These are phyloP conservation scores for Barnettozyma sp. DNA, from an alignment of 805 yeast species.

Conservation along the genomic window DNA sequence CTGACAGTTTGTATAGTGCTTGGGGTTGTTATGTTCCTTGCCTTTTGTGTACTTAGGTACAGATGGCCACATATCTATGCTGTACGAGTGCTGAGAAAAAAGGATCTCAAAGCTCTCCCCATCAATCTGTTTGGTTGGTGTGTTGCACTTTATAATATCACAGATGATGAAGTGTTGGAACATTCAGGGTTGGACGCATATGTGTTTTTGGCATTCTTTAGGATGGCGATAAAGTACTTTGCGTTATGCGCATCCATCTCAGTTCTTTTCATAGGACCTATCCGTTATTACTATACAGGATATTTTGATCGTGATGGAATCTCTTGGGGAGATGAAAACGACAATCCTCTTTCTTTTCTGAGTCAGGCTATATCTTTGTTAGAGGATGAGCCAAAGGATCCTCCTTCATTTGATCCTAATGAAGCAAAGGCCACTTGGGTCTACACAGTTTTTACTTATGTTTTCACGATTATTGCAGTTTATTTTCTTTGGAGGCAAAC, in stretches of 20 bases:
- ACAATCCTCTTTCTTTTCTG: not conserved
- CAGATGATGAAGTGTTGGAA: conserved; percentile 74
- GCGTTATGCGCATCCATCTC: conserved; percentile 64
- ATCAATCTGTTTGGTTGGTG: conserved; percentile 73
- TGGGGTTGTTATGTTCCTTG: conserved; percentile 60
- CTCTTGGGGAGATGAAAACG: conserved; percentile 18
- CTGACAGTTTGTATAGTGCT: conserved; percentile 59
- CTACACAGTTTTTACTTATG: conserved; percentile 80
- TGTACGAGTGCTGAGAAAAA: conserved; percentile 47
- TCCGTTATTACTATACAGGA: conserved; percentile 80
- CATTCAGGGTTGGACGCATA: conserved; percentile 92
- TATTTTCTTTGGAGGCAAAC: conserved; percentile 66
- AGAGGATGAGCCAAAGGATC: conserved; percentile 34
- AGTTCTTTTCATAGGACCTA: conserved; percentile 72
- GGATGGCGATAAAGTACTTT: conserved; percentile 73
- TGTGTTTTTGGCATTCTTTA: conserved; percentile 86
- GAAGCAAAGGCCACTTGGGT: conserved; percentile 63
- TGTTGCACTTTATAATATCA: conserved; percentile 53
- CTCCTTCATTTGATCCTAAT: conserved; percentile 31
- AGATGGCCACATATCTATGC: conserved; percentile 81
- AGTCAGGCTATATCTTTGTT: conserved; percentile 13
- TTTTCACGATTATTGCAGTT: conserved; percentile 66
- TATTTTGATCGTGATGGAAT: conserved; percentile 57
- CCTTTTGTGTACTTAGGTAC: conserved; percentile 66
- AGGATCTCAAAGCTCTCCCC: conserved; percentile 27